phyloP scores from a whole-genome alignment of 495 filamentous ascomycete species.

The Bathelium albidoporum region DNA sequence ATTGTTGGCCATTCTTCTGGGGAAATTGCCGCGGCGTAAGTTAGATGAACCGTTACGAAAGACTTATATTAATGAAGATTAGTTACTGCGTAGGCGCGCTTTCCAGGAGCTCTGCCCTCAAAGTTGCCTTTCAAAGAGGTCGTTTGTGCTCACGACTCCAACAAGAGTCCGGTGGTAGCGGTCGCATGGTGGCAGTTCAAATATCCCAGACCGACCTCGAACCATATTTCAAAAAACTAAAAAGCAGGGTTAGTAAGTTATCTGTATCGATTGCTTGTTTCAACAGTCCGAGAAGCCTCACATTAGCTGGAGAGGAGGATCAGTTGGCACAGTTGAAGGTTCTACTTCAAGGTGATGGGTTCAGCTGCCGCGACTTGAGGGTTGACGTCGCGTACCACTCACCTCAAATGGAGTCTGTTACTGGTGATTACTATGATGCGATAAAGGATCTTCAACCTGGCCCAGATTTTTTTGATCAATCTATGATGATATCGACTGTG shows the following conservation, averaged over 20 bases:
- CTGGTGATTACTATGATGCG: not conserved
- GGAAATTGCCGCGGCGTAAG: constrained; percentile 55
- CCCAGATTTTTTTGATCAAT: not conserved
- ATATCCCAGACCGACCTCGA: not conserved
- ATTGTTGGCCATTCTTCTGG: constrained; percentile 54
- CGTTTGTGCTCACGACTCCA: not conserved
- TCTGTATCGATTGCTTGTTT: constrained; percentile 21
- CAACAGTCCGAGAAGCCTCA: constrained; percentile 29
- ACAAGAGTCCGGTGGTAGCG: not conserved
- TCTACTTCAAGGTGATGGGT: not conserved
- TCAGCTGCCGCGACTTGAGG: not conserved
- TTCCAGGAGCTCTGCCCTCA: not conserved
- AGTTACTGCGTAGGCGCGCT: not conserved
- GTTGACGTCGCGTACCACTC: constrained; percentile 38
- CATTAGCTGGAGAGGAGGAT: constrained; percentile 22
- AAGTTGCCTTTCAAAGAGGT: not conserved
- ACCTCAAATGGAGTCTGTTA: constrained; percentile 42
- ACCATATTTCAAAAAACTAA: not conserved
- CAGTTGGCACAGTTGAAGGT: not conserved
- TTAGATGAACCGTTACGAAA: constrained; percentile 39
- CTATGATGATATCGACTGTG: not conserved
- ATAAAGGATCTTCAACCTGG: not conserved
- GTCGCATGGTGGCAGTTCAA: not conserved
- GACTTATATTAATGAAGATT: constrained; percentile 33
- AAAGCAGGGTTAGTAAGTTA: not conserved